These are phyloP conservation scores for Pseudopediastrum boryanum DNA, from an alignment of 139 green algal species.

Conservation along the genomic window DNA sequence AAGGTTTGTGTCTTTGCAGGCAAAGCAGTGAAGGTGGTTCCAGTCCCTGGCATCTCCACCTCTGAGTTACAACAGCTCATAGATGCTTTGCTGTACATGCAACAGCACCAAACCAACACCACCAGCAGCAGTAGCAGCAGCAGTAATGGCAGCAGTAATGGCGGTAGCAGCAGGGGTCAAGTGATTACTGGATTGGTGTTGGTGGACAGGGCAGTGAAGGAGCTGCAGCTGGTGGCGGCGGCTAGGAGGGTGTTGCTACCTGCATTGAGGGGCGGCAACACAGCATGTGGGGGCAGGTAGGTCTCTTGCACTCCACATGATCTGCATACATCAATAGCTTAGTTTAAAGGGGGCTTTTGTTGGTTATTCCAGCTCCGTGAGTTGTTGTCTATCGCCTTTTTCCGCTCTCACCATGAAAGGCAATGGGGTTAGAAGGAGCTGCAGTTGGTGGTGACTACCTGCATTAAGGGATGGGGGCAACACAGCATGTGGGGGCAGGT, in stretches of 20 bases:
- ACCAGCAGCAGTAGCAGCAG: conserved; percentile 7
- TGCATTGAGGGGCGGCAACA: conserved; percentile 10
- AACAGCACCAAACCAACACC: conserved; percentile 40
- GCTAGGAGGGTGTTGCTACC: neutral
- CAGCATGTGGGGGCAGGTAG: conserved; percentile 9
- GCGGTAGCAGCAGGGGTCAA: neutral
- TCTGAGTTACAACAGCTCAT: conserved; percentile 42
- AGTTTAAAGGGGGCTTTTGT: neutral
- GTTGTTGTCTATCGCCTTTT: neutral
- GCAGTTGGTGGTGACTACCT: no score
- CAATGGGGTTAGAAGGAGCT: no score
- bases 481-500: no score
- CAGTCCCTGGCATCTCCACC: conserved; percentile 47
- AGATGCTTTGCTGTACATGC: conserved; percentile 43
- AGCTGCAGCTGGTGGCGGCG: conserved; percentile 14
- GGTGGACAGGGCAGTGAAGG: neutral
- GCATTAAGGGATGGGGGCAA: no score
- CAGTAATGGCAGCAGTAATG: neutral
- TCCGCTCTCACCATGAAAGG: no score
- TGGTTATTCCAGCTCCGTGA: neutral
- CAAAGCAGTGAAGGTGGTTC: conserved; percentile 54
- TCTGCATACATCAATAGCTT: neutral
- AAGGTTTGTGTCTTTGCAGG: conserved; percentile 14
- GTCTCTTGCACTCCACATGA: neutral
- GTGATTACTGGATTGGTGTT: conserved; percentile 2